phyloP scores from a whole-genome alignment of 768 basidiomycete species.

The Hirschioporus abietinus region DNA sequence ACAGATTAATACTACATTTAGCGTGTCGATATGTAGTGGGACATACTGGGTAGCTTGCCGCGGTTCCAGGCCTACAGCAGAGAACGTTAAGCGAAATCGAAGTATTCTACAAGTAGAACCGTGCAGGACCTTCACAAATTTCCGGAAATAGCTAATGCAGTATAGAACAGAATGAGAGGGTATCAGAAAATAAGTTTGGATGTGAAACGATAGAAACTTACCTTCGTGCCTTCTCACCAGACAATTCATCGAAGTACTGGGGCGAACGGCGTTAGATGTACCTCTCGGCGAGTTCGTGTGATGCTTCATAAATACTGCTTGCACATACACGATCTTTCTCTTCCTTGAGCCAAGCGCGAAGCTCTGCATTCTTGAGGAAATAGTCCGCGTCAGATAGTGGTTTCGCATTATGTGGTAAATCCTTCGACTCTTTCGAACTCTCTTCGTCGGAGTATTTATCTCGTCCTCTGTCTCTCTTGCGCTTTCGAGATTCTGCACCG shows the following conservation, averaged over 20 bases:
- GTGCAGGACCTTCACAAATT: slow-evolving; percentile 72
- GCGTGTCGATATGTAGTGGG: neutral
- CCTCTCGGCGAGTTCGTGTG: neutral
- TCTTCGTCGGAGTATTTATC: slow-evolving; percentile 3
- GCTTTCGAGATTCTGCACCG: neutral
- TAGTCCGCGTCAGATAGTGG: slow-evolving; percentile 81
- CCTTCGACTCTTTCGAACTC: neutral
- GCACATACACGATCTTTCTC: slow-evolving; percentile 51
- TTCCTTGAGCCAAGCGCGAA: slow-evolving; percentile 81
- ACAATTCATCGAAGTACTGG: slow-evolving; percentile 84
- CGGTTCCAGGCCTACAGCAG: slow-evolving; percentile 68
- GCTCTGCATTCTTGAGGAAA: slow-evolving; percentile 84
- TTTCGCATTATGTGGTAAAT: slow-evolving; percentile 50
- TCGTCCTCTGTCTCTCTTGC: slow-evolving; percentile 1
- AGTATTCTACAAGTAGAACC: slow-evolving; percentile 7
- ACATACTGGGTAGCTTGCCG: slow-evolving; percentile 63
- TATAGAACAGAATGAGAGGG: too few species aligned
- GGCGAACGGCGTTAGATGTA: neutral
- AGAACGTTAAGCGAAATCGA: slow-evolving; percentile 9
- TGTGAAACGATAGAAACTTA: slow-evolving; percentile 26
- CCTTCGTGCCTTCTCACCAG: slow-evolving; percentile 76
- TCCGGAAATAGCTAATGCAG: slow-evolving; percentile 73
- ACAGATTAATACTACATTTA: neutral
- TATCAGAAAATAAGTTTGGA: slow-evolving; percentile 22
- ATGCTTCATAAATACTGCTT: slow-evolving; percentile 16